These are phyloP conservation scores for Beauveria bassiana DNA, from an alignment of 2,329 filamentous ascomycete genomes.

Conservation along the genomic window DNA sequence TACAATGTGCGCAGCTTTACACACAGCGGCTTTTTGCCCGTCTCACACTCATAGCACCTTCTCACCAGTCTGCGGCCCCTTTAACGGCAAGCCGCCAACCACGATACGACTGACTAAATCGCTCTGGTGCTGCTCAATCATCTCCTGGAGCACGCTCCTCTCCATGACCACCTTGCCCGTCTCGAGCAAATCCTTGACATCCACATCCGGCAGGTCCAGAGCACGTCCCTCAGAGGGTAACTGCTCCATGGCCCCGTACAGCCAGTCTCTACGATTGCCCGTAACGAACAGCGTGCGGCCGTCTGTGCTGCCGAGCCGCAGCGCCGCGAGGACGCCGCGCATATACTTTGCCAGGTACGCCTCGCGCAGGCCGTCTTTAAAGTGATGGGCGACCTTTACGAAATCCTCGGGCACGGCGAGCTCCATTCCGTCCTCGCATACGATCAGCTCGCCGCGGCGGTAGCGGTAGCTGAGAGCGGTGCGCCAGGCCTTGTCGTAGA, in stretches of 20 bases:
- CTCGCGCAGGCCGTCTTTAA: constrained; percentile 42
- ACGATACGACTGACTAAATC: constrained; percentile 48
- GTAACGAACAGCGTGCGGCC: constrained; percentile 74
- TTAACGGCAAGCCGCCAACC: constrained; percentile 31
- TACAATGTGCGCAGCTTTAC: neutral
- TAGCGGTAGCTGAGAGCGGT: constrained; percentile 91
- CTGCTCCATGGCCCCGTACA: constrained; percentile 60
- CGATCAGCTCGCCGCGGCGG: constrained; percentile 74
- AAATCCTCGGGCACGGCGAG: constrained; percentile 50
- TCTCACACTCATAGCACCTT: constrained; percentile 24
- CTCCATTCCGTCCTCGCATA: constrained; percentile 72
- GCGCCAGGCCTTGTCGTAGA: constrained; percentile 93
- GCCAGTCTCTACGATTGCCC: constrained; percentile 46
- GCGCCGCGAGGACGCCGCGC: constrained; percentile 58
- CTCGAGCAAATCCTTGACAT: constrained; percentile 91
- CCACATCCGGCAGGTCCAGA: constrained; percentile 68
- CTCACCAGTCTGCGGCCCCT: constrained; percentile 29
- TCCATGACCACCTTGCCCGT: constrained; percentile 81
- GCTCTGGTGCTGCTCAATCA: constrained; percentile 65
- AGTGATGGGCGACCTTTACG: constrained; percentile 31
- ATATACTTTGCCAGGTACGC: constrained; percentile 56
- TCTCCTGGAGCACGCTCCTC: constrained; percentile 65
- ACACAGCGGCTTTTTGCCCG: neutral
- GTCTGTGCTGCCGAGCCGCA: constrained; percentile 59
- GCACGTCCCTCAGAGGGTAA: constrained; percentile 61